These are phyloP conservation scores for Termitomyces sp. DNA, from an alignment of 768 basidiomycete genomes.

Conservation along the genomic window DNA sequence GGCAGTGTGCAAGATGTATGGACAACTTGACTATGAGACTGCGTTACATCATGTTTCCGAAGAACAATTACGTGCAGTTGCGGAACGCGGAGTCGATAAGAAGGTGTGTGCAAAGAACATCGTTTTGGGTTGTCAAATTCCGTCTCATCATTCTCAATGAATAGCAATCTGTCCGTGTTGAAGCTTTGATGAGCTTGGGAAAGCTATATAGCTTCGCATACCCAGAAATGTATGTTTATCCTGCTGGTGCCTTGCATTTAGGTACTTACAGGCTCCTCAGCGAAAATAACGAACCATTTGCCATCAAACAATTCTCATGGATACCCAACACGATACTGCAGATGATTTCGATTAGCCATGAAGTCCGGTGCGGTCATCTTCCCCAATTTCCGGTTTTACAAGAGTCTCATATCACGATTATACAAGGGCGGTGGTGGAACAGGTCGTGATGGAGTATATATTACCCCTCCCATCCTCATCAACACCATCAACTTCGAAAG, in stretches of 20 bases:
- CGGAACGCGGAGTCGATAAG: slow-evolving; percentile 76
- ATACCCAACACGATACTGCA: slow-evolving; percentile 76
- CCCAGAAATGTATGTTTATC: slow-evolving; percentile 76
- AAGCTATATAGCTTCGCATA: slow-evolving; percentile 79
- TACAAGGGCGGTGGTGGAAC: slow-evolving; percentile 55
- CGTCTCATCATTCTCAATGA: neutral
- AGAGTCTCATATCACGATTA: neutral
- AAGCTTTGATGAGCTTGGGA: slow-evolving; percentile 74
- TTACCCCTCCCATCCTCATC: slow-evolving; percentile 66
- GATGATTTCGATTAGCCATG: slow-evolving; percentile 42
- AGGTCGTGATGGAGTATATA: slow-evolving; percentile 67
- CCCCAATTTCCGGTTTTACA: neutral
- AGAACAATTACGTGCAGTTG: slow-evolving; percentile 56
- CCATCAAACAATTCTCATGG: slow-evolving; percentile 84
- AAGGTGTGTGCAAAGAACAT: slow-evolving; percentile 46
- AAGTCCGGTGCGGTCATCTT: slow-evolving; percentile 47
- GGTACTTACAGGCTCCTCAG: slow-evolving; percentile 35
- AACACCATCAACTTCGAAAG: slow-evolving; percentile 39
- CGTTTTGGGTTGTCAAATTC: neutral
- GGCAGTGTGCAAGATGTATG: slow-evolving; percentile 77
- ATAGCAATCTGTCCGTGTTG: slow-evolving; percentile 57
- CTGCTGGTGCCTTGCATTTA: neutral
- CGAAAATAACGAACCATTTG: slow-evolving; percentile 71
- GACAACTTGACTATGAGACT: slow-evolving; percentile 86
- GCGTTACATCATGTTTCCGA: slow-evolving; percentile 76